Percentiles rank a stretch among this genome's conserved stretches.
Evolutionary conservation across 768 basidiomycete genomes (phyloP).

Genomic region (Multifurca ochricompacta): DNA sequence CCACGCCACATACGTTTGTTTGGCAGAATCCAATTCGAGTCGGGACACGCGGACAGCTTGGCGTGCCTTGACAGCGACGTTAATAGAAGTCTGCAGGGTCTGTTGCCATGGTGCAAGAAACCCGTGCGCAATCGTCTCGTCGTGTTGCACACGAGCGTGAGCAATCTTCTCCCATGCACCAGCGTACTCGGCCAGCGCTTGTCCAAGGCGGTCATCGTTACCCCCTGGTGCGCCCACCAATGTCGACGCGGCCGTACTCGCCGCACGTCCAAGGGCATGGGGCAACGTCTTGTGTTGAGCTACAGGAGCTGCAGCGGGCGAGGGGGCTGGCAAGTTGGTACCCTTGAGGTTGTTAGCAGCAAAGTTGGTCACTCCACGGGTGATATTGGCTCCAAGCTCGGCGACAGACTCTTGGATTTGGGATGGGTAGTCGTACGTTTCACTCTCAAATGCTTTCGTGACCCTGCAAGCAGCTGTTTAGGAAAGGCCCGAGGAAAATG

Average conservation of each 20-base stretch:
- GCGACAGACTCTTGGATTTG: conserved; percentile 78
- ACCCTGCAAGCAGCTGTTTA: conserved; percentile 43
- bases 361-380: conserved; percentile 70
- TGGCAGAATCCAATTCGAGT: conserved; percentile 85
- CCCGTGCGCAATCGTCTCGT: conserved; percentile 52
- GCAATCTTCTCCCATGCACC: conserved; percentile 81
- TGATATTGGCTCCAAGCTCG: conserved; percentile 64
- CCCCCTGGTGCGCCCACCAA: conserved; percentile 39
- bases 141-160: conserved; percentile 71
- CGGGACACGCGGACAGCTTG: conserved; percentile 73
- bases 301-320: conserved; percentile 46
- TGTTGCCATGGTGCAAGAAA: conserved; percentile 85
- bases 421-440: conserved; percentile 84
- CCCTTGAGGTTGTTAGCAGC: conserved; percentile 85
- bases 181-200: conserved; percentile 71
- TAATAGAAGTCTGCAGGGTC: conserved; percentile 74
- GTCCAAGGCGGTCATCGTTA: conserved; percentile 60
- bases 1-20: conserved; percentile 59
- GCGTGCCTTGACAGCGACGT: conserved; percentile 88
- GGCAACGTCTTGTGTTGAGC: conserved; percentile 92
- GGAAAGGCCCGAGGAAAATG: not conserved
- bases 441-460: conserved; percentile 80
- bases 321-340: conserved; percentile 74
- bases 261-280: conserved; percentile 84
- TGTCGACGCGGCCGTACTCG: conserved; percentile 48